phyloP scores from a whole-genome alignment of 495 filamentous ascomycete genomes.

The Bacidia rubella region DNA sequence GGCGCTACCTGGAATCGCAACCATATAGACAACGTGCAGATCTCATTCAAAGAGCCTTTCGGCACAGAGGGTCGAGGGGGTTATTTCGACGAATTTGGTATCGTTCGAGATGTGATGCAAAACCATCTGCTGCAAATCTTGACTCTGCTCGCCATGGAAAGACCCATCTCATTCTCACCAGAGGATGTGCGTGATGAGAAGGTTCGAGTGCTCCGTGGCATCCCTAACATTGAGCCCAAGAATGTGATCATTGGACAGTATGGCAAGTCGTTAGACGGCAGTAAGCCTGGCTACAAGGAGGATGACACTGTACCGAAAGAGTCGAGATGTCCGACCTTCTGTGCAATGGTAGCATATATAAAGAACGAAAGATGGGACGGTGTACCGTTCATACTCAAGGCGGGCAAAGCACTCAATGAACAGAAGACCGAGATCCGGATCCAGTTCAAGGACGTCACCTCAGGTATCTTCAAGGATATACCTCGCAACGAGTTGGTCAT shows the following conservation, averaged over 20 bases:
- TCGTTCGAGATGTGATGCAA: constrained; percentile 98
- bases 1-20: constrained; percentile 98
- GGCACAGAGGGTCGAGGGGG: constrained; percentile 98
- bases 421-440: constrained; percentile 99
- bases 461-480: constrained; percentile 99
- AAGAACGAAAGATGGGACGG: constrained; percentile 99
- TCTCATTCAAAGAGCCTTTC: constrained; percentile 99
- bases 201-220: constrained; percentile 86
- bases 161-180: constrained; percentile 93
- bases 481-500: constrained; percentile 98
- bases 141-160: constrained; percentile 94
- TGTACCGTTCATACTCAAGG: constrained; percentile 98
- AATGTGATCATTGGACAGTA: constrained; percentile 99
- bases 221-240: constrained; percentile 95
- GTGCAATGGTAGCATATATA: constrained; percentile 90
- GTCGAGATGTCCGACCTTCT: constrained; percentile 94
- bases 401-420: constrained; percentile 97
- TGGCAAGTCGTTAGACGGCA: constrained; percentile 88
- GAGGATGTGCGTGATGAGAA: constrained; percentile 99
- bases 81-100: constrained; percentile 99
- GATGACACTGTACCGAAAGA: constrained; percentile 98
- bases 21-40: constrained; percentile 97
- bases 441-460: constrained; percentile 98
- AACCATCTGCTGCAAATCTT: constrained; percentile 94
- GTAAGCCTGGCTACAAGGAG: constrained; percentile 95